Conservation (phyloP, 495 filamentous ascomycete species). For the Aspergillus incahuasiensis region DNA sequence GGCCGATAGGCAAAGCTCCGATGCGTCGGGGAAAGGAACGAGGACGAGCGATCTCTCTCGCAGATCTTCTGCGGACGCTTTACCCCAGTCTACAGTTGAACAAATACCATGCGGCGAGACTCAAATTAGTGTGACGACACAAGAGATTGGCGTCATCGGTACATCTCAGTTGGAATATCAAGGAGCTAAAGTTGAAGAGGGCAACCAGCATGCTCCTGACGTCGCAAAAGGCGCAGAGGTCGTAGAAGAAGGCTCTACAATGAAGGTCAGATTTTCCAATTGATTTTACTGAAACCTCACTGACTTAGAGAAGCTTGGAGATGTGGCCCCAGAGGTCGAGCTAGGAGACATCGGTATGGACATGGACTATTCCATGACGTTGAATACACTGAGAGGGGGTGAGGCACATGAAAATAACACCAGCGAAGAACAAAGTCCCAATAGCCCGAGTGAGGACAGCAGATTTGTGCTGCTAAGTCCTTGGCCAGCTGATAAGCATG, state of each 20-base stretch:
- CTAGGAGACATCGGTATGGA: background rate
- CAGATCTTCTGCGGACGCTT: background rate
- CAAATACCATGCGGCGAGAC: background rate
- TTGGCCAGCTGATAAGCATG: constrained; percentile 25
- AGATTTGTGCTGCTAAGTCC: constrained; percentile 13
- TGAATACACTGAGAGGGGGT: background rate
- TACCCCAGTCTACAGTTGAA: background rate
- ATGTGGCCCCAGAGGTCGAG: too few relatives aligned
- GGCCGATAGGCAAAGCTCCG: too few relatives aligned
- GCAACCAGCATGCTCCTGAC: background rate
- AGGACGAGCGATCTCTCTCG: background rate
- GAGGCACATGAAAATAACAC: background rate
- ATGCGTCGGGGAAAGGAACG: too few relatives aligned
- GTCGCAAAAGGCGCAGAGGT: too few relatives aligned
- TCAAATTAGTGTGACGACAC: background rate
- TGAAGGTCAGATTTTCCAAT: too few relatives aligned
- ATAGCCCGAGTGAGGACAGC: constrained; percentile 8
- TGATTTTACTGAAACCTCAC: too few relatives aligned
- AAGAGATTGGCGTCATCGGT: background rate
- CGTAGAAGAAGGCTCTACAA: too few relatives aligned
- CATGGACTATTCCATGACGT: background rate
- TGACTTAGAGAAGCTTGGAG: too few relatives aligned
- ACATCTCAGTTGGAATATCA: background rate
- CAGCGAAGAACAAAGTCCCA: constrained; percentile 3
- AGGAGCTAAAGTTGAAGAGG: background rate